Base-by-base conservation (phyloP, 352 stramenopile genomes). In the Peronosclerospora sorghi region DNA sequence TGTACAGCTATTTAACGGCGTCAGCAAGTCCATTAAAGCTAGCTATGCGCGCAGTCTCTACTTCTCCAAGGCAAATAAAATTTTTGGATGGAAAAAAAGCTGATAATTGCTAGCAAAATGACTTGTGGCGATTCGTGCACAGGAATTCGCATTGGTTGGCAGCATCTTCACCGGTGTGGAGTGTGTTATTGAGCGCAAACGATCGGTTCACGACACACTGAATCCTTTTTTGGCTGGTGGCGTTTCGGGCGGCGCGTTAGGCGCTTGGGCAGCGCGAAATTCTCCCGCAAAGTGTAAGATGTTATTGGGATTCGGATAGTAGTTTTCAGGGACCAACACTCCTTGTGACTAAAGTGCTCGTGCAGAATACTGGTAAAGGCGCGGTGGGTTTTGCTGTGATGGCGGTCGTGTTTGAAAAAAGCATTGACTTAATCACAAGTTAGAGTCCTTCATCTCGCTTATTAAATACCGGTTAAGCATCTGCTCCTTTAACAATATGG, bases 381-480 rank as follows among this genome's bases (percentile, higher is more conserved):
- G 78, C 76, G 1, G 73, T 70, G 6, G 73, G 76, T 27, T 93
- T 93, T 46, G 75, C 78, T 2, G 68, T 66, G 37, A 87, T 93
- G 71, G 78, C 75, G 20, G 78, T 89, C 15, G 73, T 89, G 18
- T 89, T 93, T 59, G 81, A 93, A 42, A 90, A 86, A 49, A 72
- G 63, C 21, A 76, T 86, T 21, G 77, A 90, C 53, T 54, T 75
- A 41, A 59, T 87, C 8, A 71, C 56, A 3, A 56, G 51, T 26
- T 61, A 51, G 55, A 58, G 35, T 48, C 26, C n/a, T n/a, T n/a
- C n/a, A n/a, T n/a, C n/a, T n/a, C n/a, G 21, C 21, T 26, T 26
- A 6, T 3, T 26, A 26, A 26, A 26, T 26, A 3, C 21, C 6
- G 21, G 6, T 26, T 3, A 6, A 26, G 4, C 6, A 26, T 26